Evolutionary conservation across 768 basidiomycete species (phyloP), one percentile per base, ranked within the genome.

Genomic region (Amanita pseudoporphyria): DNA sequence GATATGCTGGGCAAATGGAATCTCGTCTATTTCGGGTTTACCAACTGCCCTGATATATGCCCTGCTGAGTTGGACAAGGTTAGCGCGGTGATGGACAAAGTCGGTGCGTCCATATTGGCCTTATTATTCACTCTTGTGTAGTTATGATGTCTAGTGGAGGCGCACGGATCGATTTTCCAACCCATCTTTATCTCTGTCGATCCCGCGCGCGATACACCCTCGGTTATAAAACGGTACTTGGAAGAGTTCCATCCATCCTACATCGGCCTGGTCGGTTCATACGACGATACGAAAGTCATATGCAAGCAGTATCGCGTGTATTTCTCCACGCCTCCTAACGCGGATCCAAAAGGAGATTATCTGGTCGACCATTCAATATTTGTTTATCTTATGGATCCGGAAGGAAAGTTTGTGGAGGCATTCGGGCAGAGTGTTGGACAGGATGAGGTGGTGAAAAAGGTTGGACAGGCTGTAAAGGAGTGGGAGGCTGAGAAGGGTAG

Each of bases 21-120:
- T n/a, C 68, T 90, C 52, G 76, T 89, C 40, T 90, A 97, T 70
- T 99, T 99, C 67, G 96, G 96, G n/a, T 99, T 98, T 71, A 94
- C 95, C 26, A 95, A 99, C 66, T 99, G 96, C 66, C 95, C 96
- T 5, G 96, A 99, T 66, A 97, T 99, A 47, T 99, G 96, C 62
- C 96, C 96, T 1, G 89, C 94, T 48, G 95, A 98, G 67, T 74
- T 99, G 24, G 96, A 99, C 71, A 98, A 98, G 71, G 81, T 97
- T 70, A 81, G 86, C 10, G 72, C 67, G 0, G 82, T 93, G 14
- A 72, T 98, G 37, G 73, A 84, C 28, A 66, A 72, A 42, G 70
- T 90, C 47, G 84, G 92, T 90, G 55, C 44, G 24, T 35, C 24
- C 52, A 26, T 40, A 9, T 28, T 19, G 35, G 14, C 30, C 14